Evolutionary conservation across 2,329 filamentous ascomycete species (phyloP).

Genomic region (Xylariaceae sp.): DNA sequence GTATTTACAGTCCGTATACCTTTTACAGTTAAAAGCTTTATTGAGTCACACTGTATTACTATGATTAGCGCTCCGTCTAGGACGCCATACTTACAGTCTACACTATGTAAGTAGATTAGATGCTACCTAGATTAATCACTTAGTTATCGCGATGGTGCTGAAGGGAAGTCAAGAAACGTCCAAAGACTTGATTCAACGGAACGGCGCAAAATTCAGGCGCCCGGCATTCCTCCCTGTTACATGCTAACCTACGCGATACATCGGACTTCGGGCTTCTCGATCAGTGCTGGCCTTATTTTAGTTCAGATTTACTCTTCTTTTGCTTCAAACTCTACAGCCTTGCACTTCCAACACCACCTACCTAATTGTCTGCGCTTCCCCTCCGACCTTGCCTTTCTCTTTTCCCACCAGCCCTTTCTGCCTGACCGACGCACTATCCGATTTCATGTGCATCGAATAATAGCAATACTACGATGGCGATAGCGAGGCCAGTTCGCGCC

Average conservation of each 20-base stretch:
- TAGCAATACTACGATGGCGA: conserved; percentile 58
- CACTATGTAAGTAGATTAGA: no score
- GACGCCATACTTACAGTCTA: no score
- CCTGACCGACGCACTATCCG: conserved; percentile 3
- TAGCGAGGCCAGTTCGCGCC: conserved; percentile 78
- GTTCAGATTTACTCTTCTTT: background rate
- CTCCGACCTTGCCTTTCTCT: background rate
- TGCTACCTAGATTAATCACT: no score
- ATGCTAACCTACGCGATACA: conserved; percentile 5
- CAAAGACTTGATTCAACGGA: no score
- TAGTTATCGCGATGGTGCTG: background rate
- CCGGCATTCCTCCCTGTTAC: conserved; percentile 7
- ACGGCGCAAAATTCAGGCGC: background rate
- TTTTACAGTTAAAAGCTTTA: no score
- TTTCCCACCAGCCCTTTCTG: background rate
- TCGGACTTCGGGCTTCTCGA: conserved; percentile 1
- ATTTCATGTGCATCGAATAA: conserved; percentile 26
- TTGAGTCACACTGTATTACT: no score
- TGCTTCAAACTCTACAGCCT: conserved; percentile 1
- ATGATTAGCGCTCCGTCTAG: no score
- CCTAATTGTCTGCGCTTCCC: background rate
- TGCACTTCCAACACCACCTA: background rate
- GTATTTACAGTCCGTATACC: no score
- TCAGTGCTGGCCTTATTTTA: background rate
- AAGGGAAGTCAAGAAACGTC: background rate